Evolutionary conservation across 2,329 filamentous ascomycete species (phyloP).

Genomic region (Cordyceps sp.): DNA sequence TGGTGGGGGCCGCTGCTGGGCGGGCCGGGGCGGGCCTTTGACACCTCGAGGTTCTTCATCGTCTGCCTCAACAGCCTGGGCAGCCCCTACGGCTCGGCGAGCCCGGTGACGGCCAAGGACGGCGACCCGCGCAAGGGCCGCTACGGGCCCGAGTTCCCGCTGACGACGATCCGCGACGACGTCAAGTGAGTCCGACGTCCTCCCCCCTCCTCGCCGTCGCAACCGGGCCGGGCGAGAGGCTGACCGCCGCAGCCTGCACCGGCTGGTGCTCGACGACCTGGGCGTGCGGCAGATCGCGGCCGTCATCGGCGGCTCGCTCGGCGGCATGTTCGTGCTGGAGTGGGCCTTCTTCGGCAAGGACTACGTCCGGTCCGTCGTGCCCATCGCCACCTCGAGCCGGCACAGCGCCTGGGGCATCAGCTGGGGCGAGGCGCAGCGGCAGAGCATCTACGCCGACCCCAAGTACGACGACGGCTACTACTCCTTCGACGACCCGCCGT

Average conservation of each 20-base stretch:
- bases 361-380: constrained; percentile 65
- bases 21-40: constrained; percentile 62
- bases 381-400: constrained; percentile 69
- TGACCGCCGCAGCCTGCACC: constrained; percentile 48
- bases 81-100: constrained; percentile 76
- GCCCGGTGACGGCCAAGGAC: constrained; percentile 75
- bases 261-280: constrained; percentile 61
- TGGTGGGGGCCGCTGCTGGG: constrained; percentile 80
- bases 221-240: too few species aligned
- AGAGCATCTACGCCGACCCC: constrained; percentile 93
- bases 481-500: constrained; percentile 67
- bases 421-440: constrained; percentile 77
- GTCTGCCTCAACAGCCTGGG: constrained; percentile 76
- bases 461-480: constrained; percentile 99
- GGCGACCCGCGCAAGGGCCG: constrained; percentile 55
- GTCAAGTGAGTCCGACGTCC: constrained; percentile 55
- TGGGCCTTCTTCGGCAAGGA: constrained; percentile 83
- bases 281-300: constrained; percentile 64
- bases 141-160: constrained; percentile 90
- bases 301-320: constrained; percentile 71
- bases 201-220: too few species aligned
- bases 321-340: constrained; percentile 80
- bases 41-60: constrained; percentile 69
- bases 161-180: constrained; percentile 91
- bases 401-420: constrained; percentile 86